A percentile compares a stretch with the other conserved stretches of the same genome.
phyloP scores from a whole-genome alignment of 192 early-diverging fungal species.

The Entomortierella chlamydospora region DNA sequence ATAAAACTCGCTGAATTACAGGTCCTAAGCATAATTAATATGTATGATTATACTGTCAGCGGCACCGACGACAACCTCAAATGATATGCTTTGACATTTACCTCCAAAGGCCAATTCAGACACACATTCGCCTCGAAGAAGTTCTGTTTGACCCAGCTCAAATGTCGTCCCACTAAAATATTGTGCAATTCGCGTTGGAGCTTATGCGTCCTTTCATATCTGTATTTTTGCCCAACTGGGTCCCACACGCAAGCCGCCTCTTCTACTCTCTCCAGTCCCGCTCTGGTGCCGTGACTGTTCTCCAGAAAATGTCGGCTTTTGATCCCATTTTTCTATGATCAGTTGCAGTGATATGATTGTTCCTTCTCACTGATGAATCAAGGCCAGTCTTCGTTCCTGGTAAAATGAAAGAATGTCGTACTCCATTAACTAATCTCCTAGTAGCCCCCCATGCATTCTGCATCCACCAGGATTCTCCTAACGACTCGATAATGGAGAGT shows the following conservation, averaged over 20 bases:
- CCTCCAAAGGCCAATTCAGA: too few species aligned
- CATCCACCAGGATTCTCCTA: not conserved
- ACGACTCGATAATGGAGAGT: not conserved
- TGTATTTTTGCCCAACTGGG: too few species aligned
- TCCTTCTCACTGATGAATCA: not conserved
- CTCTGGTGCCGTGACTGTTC: not conserved
- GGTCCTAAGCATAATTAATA: too few species aligned
- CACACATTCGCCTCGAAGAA: too few species aligned
- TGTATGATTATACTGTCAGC: too few species aligned
- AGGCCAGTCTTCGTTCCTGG: not conserved
- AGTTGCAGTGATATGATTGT: not conserved
- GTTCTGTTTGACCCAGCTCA: too few species aligned
- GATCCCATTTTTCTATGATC: not conserved
- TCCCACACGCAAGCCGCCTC: not conserved
- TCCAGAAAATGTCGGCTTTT: not conserved
- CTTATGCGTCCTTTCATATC: too few species aligned
- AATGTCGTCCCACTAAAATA: too few species aligned
- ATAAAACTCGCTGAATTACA: too few species aligned
- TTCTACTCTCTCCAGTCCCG: not conserved
- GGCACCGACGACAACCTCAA: too few species aligned
- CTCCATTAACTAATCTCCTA: not conserved
- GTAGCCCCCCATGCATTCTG: not conserved
- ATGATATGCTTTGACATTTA: too few species aligned
- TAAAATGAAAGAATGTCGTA: not conserved
- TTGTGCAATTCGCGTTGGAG: too few species aligned